Percentiles rank a stretch among this genome's conserved stretches.
These are phyloP conservation scores for Cutaneotrichosporon mucoides DNA, from an alignment of 1,284 basidiomycete genomes.

Conservation along the genomic window DNA sequence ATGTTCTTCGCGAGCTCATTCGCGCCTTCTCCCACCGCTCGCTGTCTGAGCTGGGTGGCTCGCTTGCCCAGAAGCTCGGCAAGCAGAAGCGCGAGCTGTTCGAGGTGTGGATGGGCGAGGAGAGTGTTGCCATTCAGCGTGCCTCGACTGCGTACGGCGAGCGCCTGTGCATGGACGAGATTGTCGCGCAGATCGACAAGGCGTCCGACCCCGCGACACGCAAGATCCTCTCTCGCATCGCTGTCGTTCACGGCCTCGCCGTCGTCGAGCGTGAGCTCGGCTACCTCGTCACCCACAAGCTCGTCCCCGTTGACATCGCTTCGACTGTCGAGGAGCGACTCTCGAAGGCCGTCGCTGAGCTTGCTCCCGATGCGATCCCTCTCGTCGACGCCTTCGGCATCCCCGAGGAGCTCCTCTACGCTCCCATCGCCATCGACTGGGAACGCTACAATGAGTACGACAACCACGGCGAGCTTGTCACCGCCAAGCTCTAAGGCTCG, in stretches of 20 bases:
- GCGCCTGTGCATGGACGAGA: constrained; percentile 16
- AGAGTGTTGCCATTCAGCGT: constrained; percentile 13
- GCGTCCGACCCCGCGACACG: neutral
- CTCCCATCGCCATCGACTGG: constrained; percentile 18
- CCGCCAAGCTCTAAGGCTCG: constrained; percentile 9
- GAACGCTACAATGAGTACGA: constrained; percentile 18
- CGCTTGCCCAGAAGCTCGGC: constrained; percentile 10
- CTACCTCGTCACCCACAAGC: constrained; percentile 8
- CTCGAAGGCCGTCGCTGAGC: neutral
- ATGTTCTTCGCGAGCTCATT: constrained; percentile 5
- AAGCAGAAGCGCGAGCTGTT: constrained; percentile 7
- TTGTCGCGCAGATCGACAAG: neutral
- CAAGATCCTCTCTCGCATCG: constrained; percentile 5
- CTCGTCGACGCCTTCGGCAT: constrained; percentile 12
- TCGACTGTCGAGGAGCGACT: constrained; percentile 4
- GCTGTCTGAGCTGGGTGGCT: constrained; percentile 1
- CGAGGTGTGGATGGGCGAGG: constrained; percentile 17
- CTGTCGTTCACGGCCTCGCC: constrained; percentile 11
- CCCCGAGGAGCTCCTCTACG: constrained; percentile 11
- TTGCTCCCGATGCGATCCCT: constrained; percentile 6
- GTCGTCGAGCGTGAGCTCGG: constrained; percentile 14
- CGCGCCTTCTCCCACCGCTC: constrained; percentile 7
- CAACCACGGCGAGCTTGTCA: constrained; percentile 14
- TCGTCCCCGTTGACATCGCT: neutral
- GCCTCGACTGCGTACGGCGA: constrained; percentile 9